Base-by-base conservation (phyloP, 768 basidiomycete species). In the Tylopilus intermedius region DNA sequence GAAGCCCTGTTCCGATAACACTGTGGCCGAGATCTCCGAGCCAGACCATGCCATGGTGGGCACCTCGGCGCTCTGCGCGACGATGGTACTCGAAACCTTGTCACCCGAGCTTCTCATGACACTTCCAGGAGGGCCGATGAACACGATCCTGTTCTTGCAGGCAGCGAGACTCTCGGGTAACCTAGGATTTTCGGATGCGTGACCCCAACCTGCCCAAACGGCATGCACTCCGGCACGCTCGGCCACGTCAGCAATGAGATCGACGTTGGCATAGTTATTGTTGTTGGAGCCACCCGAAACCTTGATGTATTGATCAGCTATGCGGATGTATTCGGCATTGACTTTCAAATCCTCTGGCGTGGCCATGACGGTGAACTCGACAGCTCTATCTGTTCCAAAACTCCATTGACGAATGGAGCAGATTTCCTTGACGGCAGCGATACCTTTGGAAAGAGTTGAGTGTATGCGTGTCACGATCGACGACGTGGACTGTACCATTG, bases 41-140 rank as follows among this genome's bases (percentile, higher is more conserved):
- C 96, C 96, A 15, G 94, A 97, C 96, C 96, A 99, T 35, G 96
- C 77, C 96, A 99, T 99, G 49, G 93, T 96, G 10, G 96, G 96
- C 24, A 99, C 96, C 38, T 90, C 70, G 38, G 96, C 96, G 56
- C 87, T 88, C 73, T 99, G 96, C 1, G 96, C 96, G 56, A 99
- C 96, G 62, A 99, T 98, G 6, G 96, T 98, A 69, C 94, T 96
- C 1, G 96, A 99, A 65, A 99, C 98, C 72, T 99, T 99, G 80
- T 99, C 96, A 30, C 96, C 96, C 58, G 99, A 79, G 59, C 95
- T 98, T 58, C 96, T 82, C 96, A 99, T 99, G 6, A 96, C 96
- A 59, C 88, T 95, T 44, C 96, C 96, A 11, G 96, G 96, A 21
- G 96, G 96, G 56, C 96, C 96, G 66, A 99, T 99, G 76, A 99